Percentiles rank a stretch among this genome's conserved stretches.
Conservation (phyloP, 805 yeast species). For the Candida berthetii region DNA sequence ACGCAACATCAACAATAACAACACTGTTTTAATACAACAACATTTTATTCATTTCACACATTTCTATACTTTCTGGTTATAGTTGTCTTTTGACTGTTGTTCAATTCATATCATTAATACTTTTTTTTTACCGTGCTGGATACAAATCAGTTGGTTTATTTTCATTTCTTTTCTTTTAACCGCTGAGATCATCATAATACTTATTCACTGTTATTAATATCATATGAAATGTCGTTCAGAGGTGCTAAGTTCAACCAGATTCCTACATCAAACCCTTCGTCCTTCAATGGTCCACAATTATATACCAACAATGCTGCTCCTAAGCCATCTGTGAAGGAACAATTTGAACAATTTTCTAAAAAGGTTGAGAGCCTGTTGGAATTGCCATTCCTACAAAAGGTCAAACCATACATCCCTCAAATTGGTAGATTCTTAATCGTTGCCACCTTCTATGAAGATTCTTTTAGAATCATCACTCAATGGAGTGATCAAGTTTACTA, state of each 20-base stretch:
- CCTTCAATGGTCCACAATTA: constrained; percentile 1
- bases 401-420: constrained; percentile 76
- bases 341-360: constrained; percentile 46
- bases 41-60: too few species aligned
- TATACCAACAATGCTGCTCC: constrained; percentile 2
- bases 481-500: constrained; percentile 90
- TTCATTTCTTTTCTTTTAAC: too few species aligned
- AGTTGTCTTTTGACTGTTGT: too few species aligned
- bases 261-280: constrained; percentile 14
- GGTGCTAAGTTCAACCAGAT: constrained; percentile 20
- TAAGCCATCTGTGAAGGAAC: constrained; percentile 7
- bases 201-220: too few species aligned
- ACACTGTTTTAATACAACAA: too few species aligned
- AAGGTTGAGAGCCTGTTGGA: constrained; percentile 50
- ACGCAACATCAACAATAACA: too few species aligned
- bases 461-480: constrained; percentile 75
- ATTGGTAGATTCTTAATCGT: constrained; percentile 88
- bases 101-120: too few species aligned
- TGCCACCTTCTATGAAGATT: constrained; percentile 90
- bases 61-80: too few species aligned
- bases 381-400: constrained; percentile 34
- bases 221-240: constrained; percentile 19
- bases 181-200: too few species aligned
- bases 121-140: too few species aligned
- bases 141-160: too few species aligned